Base-by-base conservation (phyloP, 345 rosid species). In the Mallotus nudiflorus region DNA sequence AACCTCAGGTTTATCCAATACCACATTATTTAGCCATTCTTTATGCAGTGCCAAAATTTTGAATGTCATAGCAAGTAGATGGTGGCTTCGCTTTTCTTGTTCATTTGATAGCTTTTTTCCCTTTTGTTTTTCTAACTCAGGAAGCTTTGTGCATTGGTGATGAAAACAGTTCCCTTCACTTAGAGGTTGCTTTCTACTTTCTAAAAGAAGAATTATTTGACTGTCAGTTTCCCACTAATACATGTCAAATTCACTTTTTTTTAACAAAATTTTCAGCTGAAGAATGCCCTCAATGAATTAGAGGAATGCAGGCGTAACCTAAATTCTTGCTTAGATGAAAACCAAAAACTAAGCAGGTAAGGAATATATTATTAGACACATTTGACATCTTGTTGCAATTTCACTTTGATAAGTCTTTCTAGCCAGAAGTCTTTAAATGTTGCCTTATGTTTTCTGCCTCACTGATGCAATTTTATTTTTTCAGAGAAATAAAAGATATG, bases 301-400 rank as follows among this genome's bases (percentile, higher is more conserved):
- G 95, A 91, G 73, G 85, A 84, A 69, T 88, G 97, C 86, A 86
- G 84, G 72, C 22, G n/a, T 68, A 86, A 83, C 55, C 86, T 91
- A 55, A 85, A 68, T 66, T 81, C 87, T 80, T 94, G 93, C 84
- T 70, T 91, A 37, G 89, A 90, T 76, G 95, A 94, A 64, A 94
- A 94, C 80, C 84, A 84, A 69, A 87, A 84, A 72, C 89, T 94
- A 66, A 77, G 78, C 19, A 84, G 95, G 96, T 91, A 57, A 81
- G 89, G 33, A 65, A 63, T 52, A 6, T 83, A n/a, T n/a, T n/a
- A n/a, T n/a, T n/a, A n/a, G n/a, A n/a, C n/a, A n/a, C n/a, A n/a
- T n/a, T n/a, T n/a, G n/a, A n/a, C n/a, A n/a, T n/a, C n/a, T n/a
- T n/a, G n/a, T n/a, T 61, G 48, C 69, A 42, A 53, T 57, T 53